Percentiles rank a stretch among this genome's conserved stretches.
These are phyloP conservation scores for Escovopsis sp. DNA, from an alignment of 2,329 filamentous ascomycete species.

Conservation along the genomic window DNA sequence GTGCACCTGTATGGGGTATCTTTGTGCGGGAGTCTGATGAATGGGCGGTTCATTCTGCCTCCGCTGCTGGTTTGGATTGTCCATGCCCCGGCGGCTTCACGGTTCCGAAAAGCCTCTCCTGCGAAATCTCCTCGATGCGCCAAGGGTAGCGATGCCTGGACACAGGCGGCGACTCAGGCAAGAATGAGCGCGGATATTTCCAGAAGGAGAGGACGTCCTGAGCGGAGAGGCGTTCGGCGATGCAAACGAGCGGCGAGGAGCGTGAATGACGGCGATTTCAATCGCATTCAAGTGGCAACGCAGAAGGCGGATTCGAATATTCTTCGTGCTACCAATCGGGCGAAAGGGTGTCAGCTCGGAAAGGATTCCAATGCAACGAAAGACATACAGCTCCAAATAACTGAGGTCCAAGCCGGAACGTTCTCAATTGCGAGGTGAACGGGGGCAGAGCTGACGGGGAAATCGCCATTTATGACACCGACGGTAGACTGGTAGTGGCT, in stretches of 20 bases:
- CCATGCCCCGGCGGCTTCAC: slow-evolving; percentile 6
- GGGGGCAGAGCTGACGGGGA: too few species aligned
- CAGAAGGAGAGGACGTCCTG: neutral
- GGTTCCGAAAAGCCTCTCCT: slow-evolving; percentile 1
- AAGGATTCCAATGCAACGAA: too few species aligned
- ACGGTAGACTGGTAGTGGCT: too few species aligned
- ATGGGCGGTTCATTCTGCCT: slow-evolving; percentile 25
- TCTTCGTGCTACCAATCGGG: neutral
- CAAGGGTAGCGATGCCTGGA: slow-evolving; percentile 1
- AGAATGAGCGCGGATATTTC: neutral
- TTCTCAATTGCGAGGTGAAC: too few species aligned
- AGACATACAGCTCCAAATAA: too few species aligned
- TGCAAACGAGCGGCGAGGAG: slow-evolving; percentile 2
- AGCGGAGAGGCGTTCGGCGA: neutral
- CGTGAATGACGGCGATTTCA: neutral
- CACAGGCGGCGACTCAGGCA: neutral
- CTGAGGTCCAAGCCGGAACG: too few species aligned
- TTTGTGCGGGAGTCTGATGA: slow-evolving; percentile 43
- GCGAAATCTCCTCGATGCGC: slow-evolving; percentile 3
- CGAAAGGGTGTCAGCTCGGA: neutral
- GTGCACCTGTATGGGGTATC: slow-evolving; percentile 35
- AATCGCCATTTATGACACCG: too few species aligned
- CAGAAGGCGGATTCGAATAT: neutral
- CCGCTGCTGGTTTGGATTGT: slow-evolving; percentile 5
- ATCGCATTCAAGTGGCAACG: neutral